phyloP scores from a whole-genome alignment of 2,329 filamentous ascomycete genomes.

The Sclerotinia spermophila region DNA sequence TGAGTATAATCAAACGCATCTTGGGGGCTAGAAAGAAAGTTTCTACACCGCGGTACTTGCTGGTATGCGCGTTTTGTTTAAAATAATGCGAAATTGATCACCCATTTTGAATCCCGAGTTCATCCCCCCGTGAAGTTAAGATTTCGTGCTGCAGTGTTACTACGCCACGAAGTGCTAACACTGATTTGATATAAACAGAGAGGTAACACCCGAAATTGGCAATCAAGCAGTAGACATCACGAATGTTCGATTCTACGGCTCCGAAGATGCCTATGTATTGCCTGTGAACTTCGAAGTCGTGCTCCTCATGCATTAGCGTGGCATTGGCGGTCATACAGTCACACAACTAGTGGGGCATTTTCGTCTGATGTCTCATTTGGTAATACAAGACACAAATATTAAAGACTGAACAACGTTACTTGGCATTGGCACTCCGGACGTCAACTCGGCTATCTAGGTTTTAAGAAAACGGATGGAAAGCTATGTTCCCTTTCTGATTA shows the following conservation, averaged over 20 bases:
- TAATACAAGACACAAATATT: not conserved
- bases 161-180: too few relatives aligned
- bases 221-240: too few relatives aligned
- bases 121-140: too few relatives aligned
- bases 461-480: not conserved
- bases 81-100: not conserved
- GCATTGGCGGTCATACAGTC: not conserved
- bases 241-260: too few relatives aligned
- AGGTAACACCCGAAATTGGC: not conserved
- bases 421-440: not conserved
- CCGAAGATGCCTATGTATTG: too few relatives aligned
- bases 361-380: slow-evolving; percentile 6
- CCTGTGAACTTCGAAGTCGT: not conserved
- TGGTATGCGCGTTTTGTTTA: too few relatives aligned
- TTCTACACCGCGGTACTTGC: too few relatives aligned
- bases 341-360: not conserved
- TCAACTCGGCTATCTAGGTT: not conserved
- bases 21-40: not conserved
- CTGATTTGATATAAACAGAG: not conserved
- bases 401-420: not conserved
- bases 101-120: not conserved
- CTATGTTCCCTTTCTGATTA: not conserved
- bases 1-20: not conserved
- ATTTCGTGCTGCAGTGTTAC: not conserved
- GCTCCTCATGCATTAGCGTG: not conserved